These are phyloP conservation scores for Naumovozyma dairenensis DNA, from an alignment of 805 yeast genomes.

Conservation along the genomic window DNA sequence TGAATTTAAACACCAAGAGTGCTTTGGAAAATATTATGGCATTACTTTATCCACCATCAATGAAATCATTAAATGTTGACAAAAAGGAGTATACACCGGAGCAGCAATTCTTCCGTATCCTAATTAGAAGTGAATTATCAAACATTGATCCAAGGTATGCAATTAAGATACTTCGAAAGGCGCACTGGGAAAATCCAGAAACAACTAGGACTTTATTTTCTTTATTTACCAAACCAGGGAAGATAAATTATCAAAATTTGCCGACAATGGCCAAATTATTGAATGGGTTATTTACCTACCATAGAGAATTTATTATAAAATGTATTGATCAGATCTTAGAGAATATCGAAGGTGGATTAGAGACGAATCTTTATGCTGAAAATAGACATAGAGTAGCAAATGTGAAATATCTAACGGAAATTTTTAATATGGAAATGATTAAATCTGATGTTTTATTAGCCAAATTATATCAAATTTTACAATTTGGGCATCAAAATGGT, in stretches of 20 bases:
- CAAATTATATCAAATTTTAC: constrained; percentile 45
- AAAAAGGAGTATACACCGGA: constrained; percentile 31
- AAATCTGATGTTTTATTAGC: constrained; percentile 39
- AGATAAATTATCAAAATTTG: constrained; percentile 49
- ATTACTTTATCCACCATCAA: constrained; percentile 46
- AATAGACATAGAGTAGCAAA: constrained; percentile 57
- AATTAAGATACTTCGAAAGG: constrained; percentile 31
- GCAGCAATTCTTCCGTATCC: constrained; percentile 38
- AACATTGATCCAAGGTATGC: constrained; percentile 29
- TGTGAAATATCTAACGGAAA: constrained; percentile 47
- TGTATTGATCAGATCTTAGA: constrained; percentile 60
- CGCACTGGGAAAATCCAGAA: constrained; percentile 38
- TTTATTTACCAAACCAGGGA: constrained; percentile 50
- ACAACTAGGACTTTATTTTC: constrained; percentile 28
- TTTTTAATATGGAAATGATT: constrained; percentile 42
- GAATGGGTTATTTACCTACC: constrained; percentile 25
- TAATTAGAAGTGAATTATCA: constrained; percentile 45
- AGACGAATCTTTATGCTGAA: constrained; percentile 45
- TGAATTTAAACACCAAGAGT: constrained; percentile 46
- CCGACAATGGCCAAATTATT: constrained; percentile 41
- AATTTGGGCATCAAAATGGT: constrained; percentile 55
- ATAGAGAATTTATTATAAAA: constrained; percentile 33
- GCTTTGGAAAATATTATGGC: constrained; percentile 49
- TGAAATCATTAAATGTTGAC: constrained; percentile 28
- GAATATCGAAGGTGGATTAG: constrained; percentile 54